These are phyloP conservation scores for Asterionellopsis glacialis DNA, from an alignment of 108 stramenopile species.

Conservation along the genomic window DNA sequence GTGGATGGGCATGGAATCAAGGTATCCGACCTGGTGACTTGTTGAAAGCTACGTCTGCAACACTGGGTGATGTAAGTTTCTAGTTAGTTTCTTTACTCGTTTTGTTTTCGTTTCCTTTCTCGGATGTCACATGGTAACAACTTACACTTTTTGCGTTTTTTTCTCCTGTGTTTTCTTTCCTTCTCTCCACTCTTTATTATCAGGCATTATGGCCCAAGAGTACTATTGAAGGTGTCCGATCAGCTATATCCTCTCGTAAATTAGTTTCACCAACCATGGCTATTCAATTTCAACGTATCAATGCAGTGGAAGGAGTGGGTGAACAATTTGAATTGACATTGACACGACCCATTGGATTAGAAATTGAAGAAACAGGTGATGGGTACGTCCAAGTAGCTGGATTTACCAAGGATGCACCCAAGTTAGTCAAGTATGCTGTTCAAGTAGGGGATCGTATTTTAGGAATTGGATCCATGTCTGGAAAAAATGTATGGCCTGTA, in stretches of 20 bases:
- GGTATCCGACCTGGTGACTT: constrained; percentile 74
- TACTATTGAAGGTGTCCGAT: constrained; percentile 73
- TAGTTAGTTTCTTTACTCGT: not conserved
- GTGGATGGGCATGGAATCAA: constrained; percentile 55
- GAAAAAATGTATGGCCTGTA: constrained; percentile 80
- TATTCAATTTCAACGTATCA: constrained; percentile 8
- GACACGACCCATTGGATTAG: constrained; percentile 66
- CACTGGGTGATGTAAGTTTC: constrained; percentile 43
- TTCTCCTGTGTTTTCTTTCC: too few relatives aligned
- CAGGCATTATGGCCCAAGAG: constrained; percentile 71
- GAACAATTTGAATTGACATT: constrained; percentile 63
- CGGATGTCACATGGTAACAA: not conserved
- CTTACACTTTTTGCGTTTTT: not conserved
- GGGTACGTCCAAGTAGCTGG: constrained; percentile 69
- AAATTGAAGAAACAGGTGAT: constrained; percentile 76
- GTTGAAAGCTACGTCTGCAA: constrained; percentile 58
- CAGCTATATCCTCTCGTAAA: constrained; percentile 63
- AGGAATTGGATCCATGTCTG: constrained; percentile 72
- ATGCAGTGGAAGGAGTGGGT: constrained; percentile 6
- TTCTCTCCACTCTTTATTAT: too few relatives aligned
- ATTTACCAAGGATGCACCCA: constrained; percentile 58
- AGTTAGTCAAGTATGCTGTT: constrained; percentile 48
- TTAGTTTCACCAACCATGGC: constrained; percentile 24
- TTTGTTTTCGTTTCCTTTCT: not conserved
- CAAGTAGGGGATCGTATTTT: constrained; percentile 70